Percentiles rank a stretch among this genome's conserved stretches.
phyloP scores from a whole-genome alignment of 2,329 filamentous ascomycete species.

The Penicillium sp. region DNA sequence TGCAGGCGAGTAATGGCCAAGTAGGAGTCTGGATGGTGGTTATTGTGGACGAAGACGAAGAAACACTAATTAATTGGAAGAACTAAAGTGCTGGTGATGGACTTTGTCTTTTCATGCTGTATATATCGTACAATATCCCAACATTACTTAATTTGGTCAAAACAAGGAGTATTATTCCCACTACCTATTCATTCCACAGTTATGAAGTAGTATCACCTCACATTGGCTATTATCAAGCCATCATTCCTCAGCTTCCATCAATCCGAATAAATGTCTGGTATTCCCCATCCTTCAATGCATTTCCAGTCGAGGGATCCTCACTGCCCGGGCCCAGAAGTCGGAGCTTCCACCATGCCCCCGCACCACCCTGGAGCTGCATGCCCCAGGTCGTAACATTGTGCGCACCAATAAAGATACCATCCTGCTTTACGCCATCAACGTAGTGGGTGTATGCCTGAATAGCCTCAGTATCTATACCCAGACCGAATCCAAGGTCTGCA shows the following conservation, averaged over 20 bases:
- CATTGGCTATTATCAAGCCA: too few relatives aligned
- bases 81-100: neutral
- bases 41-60: slow-evolving; percentile 64
- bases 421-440: slow-evolving; percentile 5
- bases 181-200: too few relatives aligned
- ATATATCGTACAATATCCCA: neutral
- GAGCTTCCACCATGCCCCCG: slow-evolving; percentile 3
- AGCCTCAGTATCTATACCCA: slow-evolving; percentile 5
- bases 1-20: slow-evolving; percentile 64
- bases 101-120: neutral
- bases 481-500: slow-evolving; percentile 6
- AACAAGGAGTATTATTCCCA: too few relatives aligned
- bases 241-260: neutral
- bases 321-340: slow-evolving; percentile 7
- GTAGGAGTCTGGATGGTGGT: slow-evolving; percentile 80
- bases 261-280: slow-evolving; percentile 7
- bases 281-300: slow-evolving; percentile 2
- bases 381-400: slow-evolving; percentile 13
- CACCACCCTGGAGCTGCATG: slow-evolving; percentile 2
- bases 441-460: slow-evolving; percentile 8
- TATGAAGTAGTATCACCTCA: too few relatives aligned
- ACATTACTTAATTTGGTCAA: too few relatives aligned
- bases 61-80: slow-evolving; percentile 17
- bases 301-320: slow-evolving; percentile 1
- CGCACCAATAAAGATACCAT: slow-evolving; percentile 8